phyloP scores from a whole-genome alignment of 1,284 basidiomycete genomes.

The Jaminaea rosea region DNA sequence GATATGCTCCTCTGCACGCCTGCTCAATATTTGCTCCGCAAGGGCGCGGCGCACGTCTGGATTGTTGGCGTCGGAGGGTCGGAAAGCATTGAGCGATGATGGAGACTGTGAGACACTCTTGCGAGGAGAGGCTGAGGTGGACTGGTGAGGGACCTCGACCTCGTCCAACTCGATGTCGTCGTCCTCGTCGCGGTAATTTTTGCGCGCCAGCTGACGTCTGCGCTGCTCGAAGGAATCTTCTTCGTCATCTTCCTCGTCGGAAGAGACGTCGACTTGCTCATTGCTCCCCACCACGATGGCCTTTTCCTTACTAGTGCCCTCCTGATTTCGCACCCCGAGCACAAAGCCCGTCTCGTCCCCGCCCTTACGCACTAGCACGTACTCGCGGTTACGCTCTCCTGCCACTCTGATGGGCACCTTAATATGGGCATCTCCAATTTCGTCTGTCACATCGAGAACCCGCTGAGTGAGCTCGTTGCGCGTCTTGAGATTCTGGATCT shows the following conservation, averaged over 20 bases:
- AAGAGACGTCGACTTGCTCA: constrained; percentile 11
- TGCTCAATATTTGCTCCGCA: constrained; percentile 20
- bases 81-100: no score
- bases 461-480: constrained; percentile 89
- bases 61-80: constrained; percentile 10
- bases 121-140: neutral
- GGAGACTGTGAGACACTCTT: no score
- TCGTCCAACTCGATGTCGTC: constrained; percentile 37
- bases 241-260: constrained; percentile 16
- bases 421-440: constrained; percentile 74
- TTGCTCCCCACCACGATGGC: constrained; percentile 65
- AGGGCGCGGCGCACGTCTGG: constrained; percentile 19
- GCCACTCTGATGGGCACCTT: constrained; percentile 87
- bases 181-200: no score
- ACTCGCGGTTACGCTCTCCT: constrained; percentile 84
- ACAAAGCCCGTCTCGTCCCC: constrained; percentile 78
- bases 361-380: constrained; percentile 83
- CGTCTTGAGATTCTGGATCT: constrained; percentile 66
- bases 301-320: constrained; percentile 60
- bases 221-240: constrained; percentile 4
- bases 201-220: no score
- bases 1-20: constrained; percentile 27
- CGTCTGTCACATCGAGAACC: constrained; percentile 81
- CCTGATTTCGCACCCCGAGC: constrained; percentile 71
- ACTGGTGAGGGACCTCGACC: constrained; percentile 23